A percentile compares a stretch with the other conserved stretches of the same genome.
phyloP scores from a whole-genome alignment of 2,329 filamentous ascomycete genomes.

The Juglanconis sp. region DNA sequence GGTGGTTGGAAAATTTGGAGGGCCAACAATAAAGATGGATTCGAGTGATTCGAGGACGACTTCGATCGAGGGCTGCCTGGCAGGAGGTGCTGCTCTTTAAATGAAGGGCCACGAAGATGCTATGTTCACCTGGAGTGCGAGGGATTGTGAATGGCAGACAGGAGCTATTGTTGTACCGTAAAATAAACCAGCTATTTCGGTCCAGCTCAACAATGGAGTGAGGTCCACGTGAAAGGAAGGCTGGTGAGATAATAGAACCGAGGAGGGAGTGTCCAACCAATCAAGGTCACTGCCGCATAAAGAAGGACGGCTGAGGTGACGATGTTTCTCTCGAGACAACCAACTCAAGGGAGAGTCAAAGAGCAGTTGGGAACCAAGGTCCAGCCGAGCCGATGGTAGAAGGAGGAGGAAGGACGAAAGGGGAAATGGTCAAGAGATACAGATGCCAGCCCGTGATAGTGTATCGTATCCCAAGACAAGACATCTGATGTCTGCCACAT shows the following conservation, averaged over 20 bases:
- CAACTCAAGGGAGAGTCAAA: conserved; percentile 3
- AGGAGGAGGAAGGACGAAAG: not conserved
- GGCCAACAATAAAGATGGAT: not conserved
- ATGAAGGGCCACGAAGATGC: not conserved
- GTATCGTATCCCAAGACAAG: not conserved
- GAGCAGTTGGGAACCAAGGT: conserved; percentile 7
- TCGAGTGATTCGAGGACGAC: not conserved
- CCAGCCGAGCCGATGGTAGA: not conserved
- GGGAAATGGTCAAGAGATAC: not conserved
- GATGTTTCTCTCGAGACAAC: not conserved
- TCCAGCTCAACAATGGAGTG: conserved; percentile 17
- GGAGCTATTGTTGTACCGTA: conserved; percentile 18
- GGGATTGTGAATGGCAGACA: conserved; percentile 5
- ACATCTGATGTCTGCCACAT: conserved; percentile 10
- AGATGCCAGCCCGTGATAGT: not conserved
- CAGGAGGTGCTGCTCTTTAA: not conserved
- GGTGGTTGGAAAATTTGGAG: not conserved
- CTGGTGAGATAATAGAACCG: conserved; percentile 13
- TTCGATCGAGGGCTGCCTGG: not conserved
- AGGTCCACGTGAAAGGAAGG: conserved; percentile 13
- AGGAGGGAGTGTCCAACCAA: not conserved
- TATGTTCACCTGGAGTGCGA: conserved; percentile 11
- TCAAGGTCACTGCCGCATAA: conserved; percentile 25
- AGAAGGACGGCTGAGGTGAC: conserved; percentile 27
- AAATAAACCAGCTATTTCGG: conserved; percentile 19